phyloP scores from a whole-genome alignment of 768 basidiomycete species.

The Hydnomerulius pinastri region DNA sequence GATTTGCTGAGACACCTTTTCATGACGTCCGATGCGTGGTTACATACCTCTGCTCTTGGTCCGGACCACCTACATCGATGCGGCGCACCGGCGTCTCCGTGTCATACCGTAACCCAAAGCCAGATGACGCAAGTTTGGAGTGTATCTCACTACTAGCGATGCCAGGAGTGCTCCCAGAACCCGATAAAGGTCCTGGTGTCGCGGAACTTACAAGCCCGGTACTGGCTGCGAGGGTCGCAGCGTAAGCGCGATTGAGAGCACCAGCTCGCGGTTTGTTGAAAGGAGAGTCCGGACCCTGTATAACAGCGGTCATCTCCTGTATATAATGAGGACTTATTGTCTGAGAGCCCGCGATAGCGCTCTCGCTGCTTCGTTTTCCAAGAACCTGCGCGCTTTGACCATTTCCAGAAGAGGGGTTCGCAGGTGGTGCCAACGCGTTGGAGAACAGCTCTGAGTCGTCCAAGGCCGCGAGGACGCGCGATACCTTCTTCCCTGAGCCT shows the following conservation, averaged over 20 bases:
- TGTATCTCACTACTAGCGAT: not conserved
- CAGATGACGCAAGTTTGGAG: constrained; percentile 7
- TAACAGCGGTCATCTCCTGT: not conserved
- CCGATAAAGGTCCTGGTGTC: not conserved
- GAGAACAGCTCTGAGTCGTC: constrained; percentile 3
- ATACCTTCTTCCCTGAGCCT: not conserved
- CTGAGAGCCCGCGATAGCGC: not conserved
- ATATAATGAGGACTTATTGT: not conserved
- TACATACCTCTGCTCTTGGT: constrained; percentile 51
- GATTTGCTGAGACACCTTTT: not conserved
- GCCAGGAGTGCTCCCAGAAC: not conserved
- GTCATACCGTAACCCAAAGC: constrained; percentile 54
- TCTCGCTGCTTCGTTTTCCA: constrained; percentile 2
- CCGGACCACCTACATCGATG: constrained; percentile 60
- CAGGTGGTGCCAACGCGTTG: not conserved
- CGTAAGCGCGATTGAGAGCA: constrained; percentile 3
- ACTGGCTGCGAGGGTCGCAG: not conserved
- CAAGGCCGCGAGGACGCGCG: constrained; percentile 15
- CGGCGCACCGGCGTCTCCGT: constrained; percentile 45
- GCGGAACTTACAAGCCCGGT: not conserved
- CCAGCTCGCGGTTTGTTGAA: not conserved
- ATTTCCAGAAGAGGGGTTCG: not conserved
- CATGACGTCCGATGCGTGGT: not conserved
- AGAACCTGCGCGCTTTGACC: not conserved
- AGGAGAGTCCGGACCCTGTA: not conserved